Evolutionary conservation across 2,329 filamentous ascomycete genomes (phyloP), one percentile per base, ranked within the genome.

Genomic region (Aspergillus fumigatiaffinis): DNA sequence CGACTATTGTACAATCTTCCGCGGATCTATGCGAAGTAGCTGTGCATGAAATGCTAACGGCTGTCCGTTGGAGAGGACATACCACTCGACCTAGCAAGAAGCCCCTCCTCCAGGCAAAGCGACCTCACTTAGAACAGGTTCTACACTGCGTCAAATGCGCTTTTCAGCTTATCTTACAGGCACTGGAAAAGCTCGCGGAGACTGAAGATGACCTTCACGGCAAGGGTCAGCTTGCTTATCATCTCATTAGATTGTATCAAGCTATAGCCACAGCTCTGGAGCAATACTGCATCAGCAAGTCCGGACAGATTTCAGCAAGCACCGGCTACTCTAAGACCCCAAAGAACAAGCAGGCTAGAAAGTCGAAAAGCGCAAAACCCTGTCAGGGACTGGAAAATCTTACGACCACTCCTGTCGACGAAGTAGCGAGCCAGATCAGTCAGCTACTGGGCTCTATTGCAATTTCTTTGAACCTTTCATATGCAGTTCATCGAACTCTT

Each of bases 211-310:
- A 44, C 1, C 44, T 17, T 0, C 55, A 55, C 10, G 57, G 62
- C 29, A 55, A 60, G 17, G 67, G 65, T 1, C 64, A 70, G 5
- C 49, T 75, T 20, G 63, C 55, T 1, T 77, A 76, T 60, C 70
- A 74, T 44, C 23, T 75, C 17, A 67, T 73, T 21, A 64, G 57
- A 20, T 55, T 77, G 5, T 77, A 74, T 52, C 67, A 73, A 48
- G 58, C 62, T 5, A 60, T 61, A 12, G 62, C 74, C 53, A 60
- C 62, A 17, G 60, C 62, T 35, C 55, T 76, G 21, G 56, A 67
- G 26, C 61, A 64, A 32, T 53, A 64, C 59, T 72, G 69, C 55
- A 62, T 62, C 20, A 52, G 46, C 3, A 65, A 58, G 17, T 55
- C 63, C 6, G 54, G 59, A 28, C 50, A 60, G 29, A 29, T 14